phyloP scores from a whole-genome alignment of 2,329 filamentous ascomycete species.

The Dothistroma septosporum region DNA sequence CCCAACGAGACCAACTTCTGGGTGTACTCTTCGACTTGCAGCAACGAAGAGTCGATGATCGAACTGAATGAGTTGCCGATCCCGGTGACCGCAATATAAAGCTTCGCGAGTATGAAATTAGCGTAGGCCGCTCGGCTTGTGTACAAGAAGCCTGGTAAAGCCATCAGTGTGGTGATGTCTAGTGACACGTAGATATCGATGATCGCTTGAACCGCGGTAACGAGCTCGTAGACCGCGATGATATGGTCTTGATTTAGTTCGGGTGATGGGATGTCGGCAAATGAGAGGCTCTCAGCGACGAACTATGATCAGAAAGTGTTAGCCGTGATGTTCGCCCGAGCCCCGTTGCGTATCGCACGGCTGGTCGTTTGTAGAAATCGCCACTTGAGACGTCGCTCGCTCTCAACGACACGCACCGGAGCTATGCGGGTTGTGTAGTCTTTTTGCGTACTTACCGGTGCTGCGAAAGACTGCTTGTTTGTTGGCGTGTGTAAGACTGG shows the following conservation, averaged over 20 bases:
- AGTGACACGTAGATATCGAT: constrained; percentile 22
- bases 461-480: constrained; percentile 30
- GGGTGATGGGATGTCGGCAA: constrained; percentile 29
- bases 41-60: constrained; percentile 25
- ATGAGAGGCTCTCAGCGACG: constrained; percentile 27
- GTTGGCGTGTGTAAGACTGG: constrained; percentile 29
- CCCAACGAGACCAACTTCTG: constrained; percentile 19
- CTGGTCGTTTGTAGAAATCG: background rate
- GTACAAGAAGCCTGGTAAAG: constrained; percentile 25
- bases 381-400: background rate
- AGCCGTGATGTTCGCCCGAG: background rate
- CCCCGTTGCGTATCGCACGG: background rate
- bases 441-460: constrained; percentile 14
- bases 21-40: constrained; percentile 27
- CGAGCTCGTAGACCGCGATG: constrained; percentile 23
- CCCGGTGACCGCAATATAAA: constrained; percentile 27
- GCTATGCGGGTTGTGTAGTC: background rate
- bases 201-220: constrained; percentile 21
- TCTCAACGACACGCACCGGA: background rate
- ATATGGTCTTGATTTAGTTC: constrained; percentile 25
- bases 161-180: constrained; percentile 14
- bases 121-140: constrained; percentile 26
- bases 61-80: constrained; percentile 26
- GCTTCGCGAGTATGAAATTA: constrained; percentile 26
- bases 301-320: constrained; percentile 10